Conservation (phyloP, 768 basidiomycete genomes). For the Collybia mongolica region DNA sequence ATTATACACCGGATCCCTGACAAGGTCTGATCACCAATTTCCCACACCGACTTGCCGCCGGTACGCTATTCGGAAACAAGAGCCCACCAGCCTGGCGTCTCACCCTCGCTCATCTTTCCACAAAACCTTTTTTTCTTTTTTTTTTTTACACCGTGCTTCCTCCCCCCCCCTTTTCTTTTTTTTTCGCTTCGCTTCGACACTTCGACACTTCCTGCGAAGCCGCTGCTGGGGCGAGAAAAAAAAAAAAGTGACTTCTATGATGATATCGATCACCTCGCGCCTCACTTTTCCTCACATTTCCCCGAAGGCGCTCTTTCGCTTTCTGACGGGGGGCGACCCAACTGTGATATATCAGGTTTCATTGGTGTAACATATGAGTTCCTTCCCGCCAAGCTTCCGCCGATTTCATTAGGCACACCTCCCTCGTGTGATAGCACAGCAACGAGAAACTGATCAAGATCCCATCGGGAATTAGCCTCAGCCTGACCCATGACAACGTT, state of each 20-base stretch:
- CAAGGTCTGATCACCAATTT: constrained; percentile 14
- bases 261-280: too few relatives aligned
- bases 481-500: neutral
- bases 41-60: constrained; percentile 24
- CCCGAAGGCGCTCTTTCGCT: too few relatives aligned
- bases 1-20: constrained; percentile 14
- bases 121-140: too few relatives aligned
- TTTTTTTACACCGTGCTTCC: too few relatives aligned
- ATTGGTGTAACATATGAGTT: too few relatives aligned
- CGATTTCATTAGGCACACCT: neutral
- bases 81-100: too few relatives aligned
- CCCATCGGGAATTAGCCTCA: constrained; percentile 5
- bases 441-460: constrained; percentile 6
- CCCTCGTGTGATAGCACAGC: constrained; percentile 10
- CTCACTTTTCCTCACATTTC: too few relatives aligned
- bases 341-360: too few relatives aligned
- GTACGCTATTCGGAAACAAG: constrained; percentile 15
- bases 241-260: neutral
- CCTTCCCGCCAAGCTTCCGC: neutral
- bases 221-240: neutral
- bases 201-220: neutral
- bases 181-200: neutral
- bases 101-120: too few relatives aligned
- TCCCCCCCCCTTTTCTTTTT: neutral
- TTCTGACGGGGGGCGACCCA: too few relatives aligned